Evolutionary conservation across 257 asterid genomes (phyloP).

Genomic region (Salvia miltiorrhiza): DNA sequence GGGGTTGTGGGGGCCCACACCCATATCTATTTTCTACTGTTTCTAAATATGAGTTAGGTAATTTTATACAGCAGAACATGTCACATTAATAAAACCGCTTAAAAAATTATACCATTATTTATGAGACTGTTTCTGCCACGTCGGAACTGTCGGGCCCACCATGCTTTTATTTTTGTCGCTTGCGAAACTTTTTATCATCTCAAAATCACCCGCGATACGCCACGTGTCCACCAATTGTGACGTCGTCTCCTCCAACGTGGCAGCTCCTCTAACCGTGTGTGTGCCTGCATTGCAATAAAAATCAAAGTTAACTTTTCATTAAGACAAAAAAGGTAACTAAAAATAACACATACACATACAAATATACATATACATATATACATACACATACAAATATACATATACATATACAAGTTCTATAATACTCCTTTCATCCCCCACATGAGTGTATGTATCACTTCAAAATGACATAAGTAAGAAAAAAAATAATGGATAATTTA

Average conservation of each 20-base stretch:
- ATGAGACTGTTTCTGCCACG: conserved; percentile 31
- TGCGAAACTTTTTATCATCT: conserved; percentile 17
- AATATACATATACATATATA: too few relatives aligned
- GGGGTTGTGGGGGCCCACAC: conserved; percentile 13
- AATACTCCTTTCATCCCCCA: too few relatives aligned
- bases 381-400: too few relatives aligned
- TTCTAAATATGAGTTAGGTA: conserved; percentile 7
- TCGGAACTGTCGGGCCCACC: conserved; percentile 29
- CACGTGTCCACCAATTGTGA: conserved; percentile 37
- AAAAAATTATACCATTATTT: conserved; percentile 10
- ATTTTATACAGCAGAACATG: conserved; percentile 6
- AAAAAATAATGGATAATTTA: too few relatives aligned
- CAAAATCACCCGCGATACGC: conserved; percentile 19
- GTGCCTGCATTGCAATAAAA: conserved; percentile 1
- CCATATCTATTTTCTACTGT: conserved; percentile 4
- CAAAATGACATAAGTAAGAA: too few relatives aligned
- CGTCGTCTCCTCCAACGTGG: conserved; percentile 46
- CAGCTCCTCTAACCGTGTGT: conserved; percentile 25
- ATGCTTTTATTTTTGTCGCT: conserved; percentile 40
- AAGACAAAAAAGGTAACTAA: not conserved
- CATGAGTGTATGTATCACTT: too few relatives aligned
- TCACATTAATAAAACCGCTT: conserved; percentile 25
- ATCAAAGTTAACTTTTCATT: conserved; percentile 22
- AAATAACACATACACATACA: not conserved
- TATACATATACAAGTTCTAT: too few relatives aligned